Evolutionary conservation across 2,329 filamentous ascomycete genomes (phyloP).

Genomic region (Alternaria sp.): DNA sequence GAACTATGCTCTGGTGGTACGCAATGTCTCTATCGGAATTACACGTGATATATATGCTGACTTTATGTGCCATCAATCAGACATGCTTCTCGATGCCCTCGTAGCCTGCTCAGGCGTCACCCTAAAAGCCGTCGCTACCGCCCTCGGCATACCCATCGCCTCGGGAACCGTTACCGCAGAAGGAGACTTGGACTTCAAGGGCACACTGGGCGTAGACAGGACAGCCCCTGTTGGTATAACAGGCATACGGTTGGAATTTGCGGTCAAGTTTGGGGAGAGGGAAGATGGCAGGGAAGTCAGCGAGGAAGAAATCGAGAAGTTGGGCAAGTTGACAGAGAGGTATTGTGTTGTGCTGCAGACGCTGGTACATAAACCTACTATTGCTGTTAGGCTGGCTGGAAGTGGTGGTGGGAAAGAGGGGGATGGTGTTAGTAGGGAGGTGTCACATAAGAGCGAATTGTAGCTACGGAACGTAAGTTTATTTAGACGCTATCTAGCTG

Average conservation of each 20-base stretch:
- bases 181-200: slow-evolving; percentile 58
- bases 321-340: slow-evolving; percentile 58
- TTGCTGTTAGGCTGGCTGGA: slow-evolving; percentile 34
- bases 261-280: slow-evolving; percentile 47
- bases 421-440: background rate
- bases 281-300: slow-evolving; percentile 46
- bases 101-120: slow-evolving; percentile 60
- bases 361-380: slow-evolving; percentile 39
- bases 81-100: slow-evolving; percentile 59
- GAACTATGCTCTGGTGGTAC: slow-evolving; percentile 55
- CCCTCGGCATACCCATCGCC: slow-evolving; percentile 53
- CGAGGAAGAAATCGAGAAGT: slow-evolving; percentile 53
- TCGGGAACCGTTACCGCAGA: slow-evolving; percentile 53
- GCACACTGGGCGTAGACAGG: slow-evolving; percentile 57
- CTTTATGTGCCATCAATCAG: background rate
- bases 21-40: background rate
- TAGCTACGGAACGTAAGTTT: background rate
- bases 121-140: slow-evolving; percentile 59
- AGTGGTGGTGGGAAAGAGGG: slow-evolving; percentile 26
- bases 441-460: slow-evolving; percentile 5
- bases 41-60: background rate
- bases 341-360: slow-evolving; percentile 55
- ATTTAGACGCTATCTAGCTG: background rate
- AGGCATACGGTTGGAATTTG: slow-evolving; percentile 54
- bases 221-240: slow-evolving; percentile 57